phyloP scores from a whole-genome alignment of 345 rosid genomes.

The Citrus australasica region DNA sequence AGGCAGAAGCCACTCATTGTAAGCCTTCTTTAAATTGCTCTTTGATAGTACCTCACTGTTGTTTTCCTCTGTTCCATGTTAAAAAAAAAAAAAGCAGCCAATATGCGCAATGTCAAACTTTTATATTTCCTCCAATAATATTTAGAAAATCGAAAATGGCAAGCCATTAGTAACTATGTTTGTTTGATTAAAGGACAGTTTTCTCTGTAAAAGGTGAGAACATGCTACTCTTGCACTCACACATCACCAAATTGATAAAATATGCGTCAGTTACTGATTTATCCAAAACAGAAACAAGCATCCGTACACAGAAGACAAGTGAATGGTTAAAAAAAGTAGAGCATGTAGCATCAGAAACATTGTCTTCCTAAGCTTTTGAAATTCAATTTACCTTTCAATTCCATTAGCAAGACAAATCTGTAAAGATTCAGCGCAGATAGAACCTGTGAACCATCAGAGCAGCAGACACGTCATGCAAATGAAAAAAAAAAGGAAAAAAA shows the following conservation, averaged over 20 bases:
- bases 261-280: background rate
- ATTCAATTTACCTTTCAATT: slow-evolving; percentile 53
- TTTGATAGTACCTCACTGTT: slow-evolving; percentile 47
- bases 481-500: background rate
- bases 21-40: slow-evolving; percentile 57
- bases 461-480: background rate
- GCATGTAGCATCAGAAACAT: background rate
- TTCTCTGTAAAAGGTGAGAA: background rate
- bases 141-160: background rate
- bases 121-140: background rate
- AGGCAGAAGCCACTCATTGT: slow-evolving; percentile 83
- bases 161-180: background rate
- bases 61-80: slow-evolving; percentile 41
- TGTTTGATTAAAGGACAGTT: background rate
- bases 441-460: slow-evolving; percentile 46
- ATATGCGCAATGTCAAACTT: background rate
- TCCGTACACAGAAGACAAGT: background rate
- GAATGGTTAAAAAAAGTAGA: background rate
- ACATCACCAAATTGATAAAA: background rate
- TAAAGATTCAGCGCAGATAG: slow-evolving; percentile 82
- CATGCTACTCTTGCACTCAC: background rate
- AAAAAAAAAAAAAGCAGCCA: background rate
- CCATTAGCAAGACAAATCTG: slow-evolving; percentile 61
- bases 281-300: background rate
- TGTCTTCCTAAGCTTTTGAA: slow-evolving; percentile 2